Conservation (phyloP, 2,329 filamentous ascomycete species). For the Eurotiales sp. region DNA sequence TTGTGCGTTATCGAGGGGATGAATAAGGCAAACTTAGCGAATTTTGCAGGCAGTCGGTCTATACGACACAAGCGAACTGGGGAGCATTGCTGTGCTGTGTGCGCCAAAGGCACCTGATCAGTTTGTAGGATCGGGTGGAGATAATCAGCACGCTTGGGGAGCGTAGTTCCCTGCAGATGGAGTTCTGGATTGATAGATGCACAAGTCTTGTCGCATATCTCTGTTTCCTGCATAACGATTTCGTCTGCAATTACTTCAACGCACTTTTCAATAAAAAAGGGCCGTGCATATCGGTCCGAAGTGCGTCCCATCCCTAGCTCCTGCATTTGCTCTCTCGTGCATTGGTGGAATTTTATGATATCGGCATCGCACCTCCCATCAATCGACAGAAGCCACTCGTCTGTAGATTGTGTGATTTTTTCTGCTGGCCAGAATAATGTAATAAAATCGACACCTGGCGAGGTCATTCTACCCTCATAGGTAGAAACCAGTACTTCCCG, state of each 20-base stretch:
- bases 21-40: constrained; percentile 54
- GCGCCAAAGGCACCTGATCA: constrained; percentile 18
- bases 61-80: constrained; percentile 24
- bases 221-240: not conserved
- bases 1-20: constrained; percentile 70
- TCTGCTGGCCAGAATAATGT: constrained; percentile 22
- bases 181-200: constrained; percentile 14
- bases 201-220: not conserved
- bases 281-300: constrained; percentile 15
- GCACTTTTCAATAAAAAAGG: constrained; percentile 19
- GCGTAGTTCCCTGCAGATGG: constrained; percentile 23
- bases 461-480: constrained; percentile 19
- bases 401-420: constrained; percentile 5
- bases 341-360: not conserved
- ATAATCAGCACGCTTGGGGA: constrained; percentile 33
- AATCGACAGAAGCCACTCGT: constrained; percentile 20
- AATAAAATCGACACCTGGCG: constrained; percentile 18
- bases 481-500: constrained; percentile 20
- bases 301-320: constrained; percentile 20
- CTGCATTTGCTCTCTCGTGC: constrained; percentile 1
- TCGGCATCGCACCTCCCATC: constrained; percentile 13
- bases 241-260: constrained; percentile 17
- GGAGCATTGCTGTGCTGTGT: constrained; percentile 19
- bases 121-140: constrained; percentile 22
- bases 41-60: constrained; percentile 43